A percentile compares a stretch with the other conserved stretches of the same genome.
These are phyloP conservation scores for Globisporangium viniferum DNA, from an alignment of 352 stramenopile species.

Conservation along the genomic window DNA sequence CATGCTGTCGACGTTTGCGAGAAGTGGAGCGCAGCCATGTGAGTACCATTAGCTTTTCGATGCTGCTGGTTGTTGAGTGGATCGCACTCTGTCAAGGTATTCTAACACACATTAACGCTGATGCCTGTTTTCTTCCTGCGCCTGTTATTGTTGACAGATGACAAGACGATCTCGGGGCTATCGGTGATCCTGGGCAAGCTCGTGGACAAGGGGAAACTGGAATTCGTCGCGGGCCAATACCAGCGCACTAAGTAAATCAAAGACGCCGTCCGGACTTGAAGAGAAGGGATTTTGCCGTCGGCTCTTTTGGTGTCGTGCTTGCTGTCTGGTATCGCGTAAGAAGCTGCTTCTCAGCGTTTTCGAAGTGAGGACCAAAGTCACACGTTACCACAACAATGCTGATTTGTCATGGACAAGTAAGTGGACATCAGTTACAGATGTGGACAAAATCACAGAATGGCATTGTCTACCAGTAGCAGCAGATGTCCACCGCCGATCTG, in stretches of 20 bases:
- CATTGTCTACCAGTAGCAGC: no score
- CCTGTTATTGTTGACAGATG: constrained; percentile 40
- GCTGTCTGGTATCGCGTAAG: no score
- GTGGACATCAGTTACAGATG: no score
- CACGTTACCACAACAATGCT: no score
- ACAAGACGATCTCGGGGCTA: constrained; percentile 80
- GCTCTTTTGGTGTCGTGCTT: background rate
- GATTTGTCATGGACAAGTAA: no score
- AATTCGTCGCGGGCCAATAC: constrained; percentile 65
- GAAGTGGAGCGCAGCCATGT: constrained; percentile 74
- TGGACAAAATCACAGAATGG: no score
- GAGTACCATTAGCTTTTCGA: constrained; percentile 18
- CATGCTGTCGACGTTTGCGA: constrained; percentile 89
- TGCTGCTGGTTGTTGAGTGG: background rate
- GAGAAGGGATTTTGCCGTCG: background rate
- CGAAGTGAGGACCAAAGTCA: no score
- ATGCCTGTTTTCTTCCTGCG: constrained; percentile 8
- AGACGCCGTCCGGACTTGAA: background rate
- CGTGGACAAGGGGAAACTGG: constrained; percentile 67
- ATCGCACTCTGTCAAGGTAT: background rate
- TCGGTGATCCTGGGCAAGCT: constrained; percentile 65
- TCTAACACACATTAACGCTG: background rate
- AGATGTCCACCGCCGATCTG: no score
- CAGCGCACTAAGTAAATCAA: constrained; percentile 25
- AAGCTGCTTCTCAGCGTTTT: no score